Conservation (phyloP, 148 eudicot genomes). For the Heliamphora exappendiculata region DNA sequence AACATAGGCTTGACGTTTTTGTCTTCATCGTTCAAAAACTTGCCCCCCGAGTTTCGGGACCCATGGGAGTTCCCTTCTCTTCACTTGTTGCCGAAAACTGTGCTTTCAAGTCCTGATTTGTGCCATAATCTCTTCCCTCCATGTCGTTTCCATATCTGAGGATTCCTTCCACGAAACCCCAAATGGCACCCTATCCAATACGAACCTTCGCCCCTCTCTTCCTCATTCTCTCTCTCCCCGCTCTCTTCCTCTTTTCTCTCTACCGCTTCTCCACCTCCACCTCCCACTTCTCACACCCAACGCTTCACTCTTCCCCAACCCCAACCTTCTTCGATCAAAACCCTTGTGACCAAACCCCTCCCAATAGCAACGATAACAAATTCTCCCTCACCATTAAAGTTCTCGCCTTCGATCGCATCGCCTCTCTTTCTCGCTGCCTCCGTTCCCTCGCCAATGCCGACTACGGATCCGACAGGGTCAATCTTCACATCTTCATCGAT, state of each 20-base stretch:
- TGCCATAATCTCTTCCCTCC: no score
- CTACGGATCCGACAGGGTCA: slow-evolving; percentile 42
- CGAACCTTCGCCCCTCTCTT: slow-evolving; percentile 15
- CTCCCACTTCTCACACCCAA: slow-evolving; percentile 15
- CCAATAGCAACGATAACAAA: not conserved
- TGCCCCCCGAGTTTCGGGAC: no score
- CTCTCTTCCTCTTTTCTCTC: slow-evolving; percentile 29
- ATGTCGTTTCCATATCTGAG: no score
- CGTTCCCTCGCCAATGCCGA: slow-evolving; percentile 56
- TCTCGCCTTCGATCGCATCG: slow-evolving; percentile 66
- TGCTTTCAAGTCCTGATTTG: no score
- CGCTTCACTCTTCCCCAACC: slow-evolving; percentile 6
- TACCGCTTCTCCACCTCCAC: slow-evolving; percentile 21
- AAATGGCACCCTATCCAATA: slow-evolving; percentile 18
- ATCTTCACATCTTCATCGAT: slow-evolving; percentile 75
- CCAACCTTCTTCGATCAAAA: slow-evolving; percentile 11
- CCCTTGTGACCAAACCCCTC: slow-evolving; percentile 7
- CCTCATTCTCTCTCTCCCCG: slow-evolving; percentile 23
- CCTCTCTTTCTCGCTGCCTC: slow-evolving; percentile 81
- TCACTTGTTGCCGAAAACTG: no score
- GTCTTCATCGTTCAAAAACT: no score
- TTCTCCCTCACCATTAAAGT: slow-evolving; percentile 79
- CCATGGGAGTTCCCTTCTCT: no score
- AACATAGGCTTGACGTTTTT: no score
- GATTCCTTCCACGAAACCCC: no score